Evolutionary conservation across 2,329 filamentous ascomycete species (phyloP).

Genomic region (Clonostachys rosea): DNA sequence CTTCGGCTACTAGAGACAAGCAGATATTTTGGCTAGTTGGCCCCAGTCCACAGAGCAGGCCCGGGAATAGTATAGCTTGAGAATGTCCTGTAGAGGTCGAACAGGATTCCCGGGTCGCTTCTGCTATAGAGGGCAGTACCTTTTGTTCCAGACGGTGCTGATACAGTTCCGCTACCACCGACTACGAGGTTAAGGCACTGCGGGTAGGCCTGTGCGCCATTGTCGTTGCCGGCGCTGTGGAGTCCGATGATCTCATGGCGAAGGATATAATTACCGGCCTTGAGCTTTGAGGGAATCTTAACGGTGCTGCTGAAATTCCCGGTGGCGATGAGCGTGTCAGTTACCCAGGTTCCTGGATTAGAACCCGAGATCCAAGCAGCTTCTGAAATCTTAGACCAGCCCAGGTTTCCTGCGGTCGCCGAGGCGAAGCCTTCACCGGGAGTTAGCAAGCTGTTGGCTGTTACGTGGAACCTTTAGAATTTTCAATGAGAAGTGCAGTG

Average conservation of each 20-base stretch:
- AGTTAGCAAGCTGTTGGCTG: too few species aligned
- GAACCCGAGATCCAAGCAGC: constrained; percentile 41
- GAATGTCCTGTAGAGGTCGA: constrained; percentile 22
- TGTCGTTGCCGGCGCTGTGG: constrained; percentile 33
- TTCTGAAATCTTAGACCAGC: constrained; percentile 57
- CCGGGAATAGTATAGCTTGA: constrained; percentile 21
- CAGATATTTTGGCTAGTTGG: background rate
- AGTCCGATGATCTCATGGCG: constrained; percentile 54
- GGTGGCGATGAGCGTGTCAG: constrained; percentile 42
- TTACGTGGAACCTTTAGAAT: too few species aligned
- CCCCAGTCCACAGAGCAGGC: constrained; percentile 6
- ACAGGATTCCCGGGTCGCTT: constrained; percentile 22
- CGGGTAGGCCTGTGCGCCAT: constrained; percentile 43
- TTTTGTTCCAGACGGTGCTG: constrained; percentile 13
- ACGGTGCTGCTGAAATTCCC: constrained; percentile 35
- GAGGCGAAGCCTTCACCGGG: constrained; percentile 39
- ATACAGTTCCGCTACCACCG: constrained; percentile 25
- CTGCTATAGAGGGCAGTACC: constrained; percentile 26
- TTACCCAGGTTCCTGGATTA: constrained; percentile 46
- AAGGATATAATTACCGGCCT: constrained; percentile 47
- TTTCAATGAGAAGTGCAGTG: too few species aligned
- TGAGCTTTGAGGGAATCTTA: constrained; percentile 38
- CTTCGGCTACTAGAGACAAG: too few species aligned
- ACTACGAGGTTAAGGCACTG: constrained; percentile 45
- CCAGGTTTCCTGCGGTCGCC: constrained; percentile 44